phyloP scores from a whole-genome alignment of 768 basidiomycete species.

The Pisolithus tinctorius region DNA sequence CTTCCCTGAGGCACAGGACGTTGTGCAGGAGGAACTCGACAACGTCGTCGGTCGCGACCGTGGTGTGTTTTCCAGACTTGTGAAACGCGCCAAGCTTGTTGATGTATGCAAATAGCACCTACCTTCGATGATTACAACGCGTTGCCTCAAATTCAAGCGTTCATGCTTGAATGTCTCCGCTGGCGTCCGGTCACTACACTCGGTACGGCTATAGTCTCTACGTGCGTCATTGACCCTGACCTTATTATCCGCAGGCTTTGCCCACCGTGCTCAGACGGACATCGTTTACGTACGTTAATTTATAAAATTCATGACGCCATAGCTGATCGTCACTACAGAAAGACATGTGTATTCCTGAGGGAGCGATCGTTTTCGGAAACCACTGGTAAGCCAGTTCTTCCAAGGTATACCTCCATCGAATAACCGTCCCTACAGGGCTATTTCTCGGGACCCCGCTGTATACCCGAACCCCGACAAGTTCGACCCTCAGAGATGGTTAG shows the following conservation, averaged over 20 bases:
- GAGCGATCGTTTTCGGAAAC: constrained; percentile 31
- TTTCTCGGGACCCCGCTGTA: constrained; percentile 50
- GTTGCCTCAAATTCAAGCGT: constrained; percentile 34
- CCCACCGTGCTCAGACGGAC: constrained; percentile 59
- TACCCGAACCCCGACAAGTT: constrained; percentile 57
- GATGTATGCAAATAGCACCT: constrained; percentile 24
- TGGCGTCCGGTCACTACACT: constrained; percentile 35
- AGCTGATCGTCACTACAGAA: constrained; percentile 17
- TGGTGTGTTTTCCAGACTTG: constrained; percentile 7
- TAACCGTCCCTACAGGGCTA: constrained; percentile 31
- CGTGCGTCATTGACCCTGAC: background rate
- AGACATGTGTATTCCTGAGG: constrained; percentile 28
- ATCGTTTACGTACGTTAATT: constrained; percentile 46
- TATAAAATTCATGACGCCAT: no score
- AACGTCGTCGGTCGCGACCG: constrained; percentile 40
- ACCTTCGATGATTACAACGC: constrained; percentile 32
- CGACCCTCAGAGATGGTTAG: constrained; percentile 52
- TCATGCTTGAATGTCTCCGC: constrained; percentile 34
- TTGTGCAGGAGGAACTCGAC: constrained; percentile 52
- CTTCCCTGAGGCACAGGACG: constrained; percentile 44
- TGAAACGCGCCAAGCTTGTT: background rate
- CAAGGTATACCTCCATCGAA: background rate
- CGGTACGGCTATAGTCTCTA: constrained; percentile 11
- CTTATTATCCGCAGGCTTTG: constrained; percentile 35
- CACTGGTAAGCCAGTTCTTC: constrained; percentile 21